phyloP scores from a whole-genome alignment of 2,329 filamentous ascomycete species.

The Calycina herbarum region DNA sequence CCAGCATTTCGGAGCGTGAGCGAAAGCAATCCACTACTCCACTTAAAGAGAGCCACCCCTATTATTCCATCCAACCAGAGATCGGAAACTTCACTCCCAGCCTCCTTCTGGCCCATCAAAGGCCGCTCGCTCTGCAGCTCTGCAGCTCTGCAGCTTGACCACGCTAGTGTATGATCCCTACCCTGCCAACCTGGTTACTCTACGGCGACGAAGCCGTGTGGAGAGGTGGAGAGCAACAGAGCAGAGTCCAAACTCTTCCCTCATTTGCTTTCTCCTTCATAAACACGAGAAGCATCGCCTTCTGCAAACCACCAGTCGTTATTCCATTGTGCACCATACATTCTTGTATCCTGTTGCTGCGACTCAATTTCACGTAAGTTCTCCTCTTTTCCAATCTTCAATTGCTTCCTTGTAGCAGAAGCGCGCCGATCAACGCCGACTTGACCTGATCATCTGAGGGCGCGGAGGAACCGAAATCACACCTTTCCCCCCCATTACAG shows the following conservation, averaged over 20 bases:
- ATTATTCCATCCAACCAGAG: background rate
- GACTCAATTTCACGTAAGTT: background rate
- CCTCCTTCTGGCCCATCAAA: background rate
- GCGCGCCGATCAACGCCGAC: background rate
- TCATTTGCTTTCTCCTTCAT: constrained; percentile 5
- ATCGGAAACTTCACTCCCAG: no score
- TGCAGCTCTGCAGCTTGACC: background rate
- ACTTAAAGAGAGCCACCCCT: background rate
- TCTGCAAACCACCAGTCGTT: background rate
- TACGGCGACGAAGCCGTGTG: background rate
- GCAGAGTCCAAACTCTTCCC: constrained; percentile 2
- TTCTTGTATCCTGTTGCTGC: background rate
- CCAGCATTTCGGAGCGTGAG: background rate
- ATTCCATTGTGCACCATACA: background rate
- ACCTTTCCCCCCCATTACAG: background rate
- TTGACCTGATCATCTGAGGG: background rate
- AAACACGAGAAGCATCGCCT: background rate
- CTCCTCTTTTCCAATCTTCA: background rate
- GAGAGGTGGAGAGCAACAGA: background rate
- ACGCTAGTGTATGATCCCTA: background rate
- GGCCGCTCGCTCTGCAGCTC: background rate
- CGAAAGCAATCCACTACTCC: background rate
- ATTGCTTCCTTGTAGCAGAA: background rate
- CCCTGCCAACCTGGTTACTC: background rate
- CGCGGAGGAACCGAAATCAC: background rate